Percentiles rank a stretch among this genome's conserved stretches.
phyloP scores from a whole-genome alignment of 1,139 yeast genomes.

The Hyphopichia pseudoburtonii region DNA sequence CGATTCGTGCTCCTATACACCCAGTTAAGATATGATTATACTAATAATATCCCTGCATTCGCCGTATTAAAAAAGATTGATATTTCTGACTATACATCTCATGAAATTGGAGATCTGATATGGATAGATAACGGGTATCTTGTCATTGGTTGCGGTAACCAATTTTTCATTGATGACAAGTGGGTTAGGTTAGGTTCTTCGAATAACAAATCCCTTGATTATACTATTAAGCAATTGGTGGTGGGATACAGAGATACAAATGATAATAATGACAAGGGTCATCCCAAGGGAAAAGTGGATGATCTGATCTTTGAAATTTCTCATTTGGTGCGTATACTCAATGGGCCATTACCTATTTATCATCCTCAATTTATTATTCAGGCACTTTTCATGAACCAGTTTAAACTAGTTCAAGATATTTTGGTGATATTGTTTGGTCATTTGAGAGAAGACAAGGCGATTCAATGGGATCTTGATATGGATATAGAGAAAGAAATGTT shows the following conservation, averaged over 20 bases:
- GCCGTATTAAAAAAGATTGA: conserved; percentile 73
- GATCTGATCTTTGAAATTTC: conserved; percentile 38
- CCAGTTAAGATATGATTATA: conserved; percentile 84
- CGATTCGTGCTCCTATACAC: conserved; percentile 67
- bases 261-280: conserved; percentile 9
- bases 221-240: conserved; percentile 51
- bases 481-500: conserved; percentile 21
- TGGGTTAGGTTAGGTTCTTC: conserved; percentile 38
- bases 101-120: conserved; percentile 81
- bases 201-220: conserved; percentile 26
- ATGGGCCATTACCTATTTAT: conserved; percentile 87
- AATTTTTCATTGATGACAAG: conserved; percentile 78
- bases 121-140: conserved; percentile 82
- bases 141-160: conserved; percentile 88
- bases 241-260: conserved; percentile 37
- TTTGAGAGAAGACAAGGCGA: conserved; percentile 39
- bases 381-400: conserved; percentile 63
- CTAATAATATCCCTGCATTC: conserved; percentile 76
- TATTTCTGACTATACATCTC: conserved; percentile 69
- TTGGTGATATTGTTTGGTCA: conserved; percentile 52
- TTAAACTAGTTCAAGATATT: conserved; percentile 56
- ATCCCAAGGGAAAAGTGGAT: no score
- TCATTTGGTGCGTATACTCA: conserved; percentile 70
- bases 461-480: conserved; percentile 39
- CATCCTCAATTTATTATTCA: conserved; percentile 92